Base-by-base conservation (phyloP, 257 asterid species). In the Nicotiana undulata region DNA sequence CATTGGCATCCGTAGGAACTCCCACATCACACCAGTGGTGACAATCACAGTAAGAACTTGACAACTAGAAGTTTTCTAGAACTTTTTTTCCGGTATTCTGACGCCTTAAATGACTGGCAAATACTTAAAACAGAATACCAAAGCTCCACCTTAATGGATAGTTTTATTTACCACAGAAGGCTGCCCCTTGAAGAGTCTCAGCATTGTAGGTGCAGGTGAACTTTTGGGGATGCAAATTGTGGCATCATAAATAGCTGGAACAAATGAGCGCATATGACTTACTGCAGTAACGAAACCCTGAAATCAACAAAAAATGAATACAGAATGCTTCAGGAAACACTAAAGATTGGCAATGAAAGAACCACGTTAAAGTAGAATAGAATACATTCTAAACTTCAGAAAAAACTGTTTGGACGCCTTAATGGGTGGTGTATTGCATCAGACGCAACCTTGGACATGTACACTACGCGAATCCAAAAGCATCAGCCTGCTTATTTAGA, bases 221-320 rank as follows among this genome's bases (percentile, higher is more conserved):
- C 89, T 84, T 83, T 90, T 91, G 53, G 98, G 97, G 68, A 95
- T 93, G 51, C 97, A 89, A 76, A 95, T 93, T 67, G 99, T 95
- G 63, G 89, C 90, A 67, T 95, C 96, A 87, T 93, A 95, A 86
- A 95, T 88, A 52, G 97, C 98, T 18, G 99, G 99, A 85, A 93
- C 99, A 90, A 93, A 93, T 34, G 96, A 81, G 67, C 95, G 97
- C 96, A 92, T 88, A 59, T 93, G 95, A 82, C 86, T 91, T 68
- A 93, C 98, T 51, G 98, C 93, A 37, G 97, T 87, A 79, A 95
- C 97, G 85, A 95, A 95, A 63, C 99, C 99, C 99, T 95, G 96
- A 75, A 89, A 81, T 26, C 67, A 82, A 81, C 63, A 59, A 70
- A 74, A 26, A 16, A 51, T 46, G 16, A 81, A 65, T 37, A 46